phyloP scores from a whole-genome alignment of 805 yeast species.

The Ogataea degrootiae region DNA sequence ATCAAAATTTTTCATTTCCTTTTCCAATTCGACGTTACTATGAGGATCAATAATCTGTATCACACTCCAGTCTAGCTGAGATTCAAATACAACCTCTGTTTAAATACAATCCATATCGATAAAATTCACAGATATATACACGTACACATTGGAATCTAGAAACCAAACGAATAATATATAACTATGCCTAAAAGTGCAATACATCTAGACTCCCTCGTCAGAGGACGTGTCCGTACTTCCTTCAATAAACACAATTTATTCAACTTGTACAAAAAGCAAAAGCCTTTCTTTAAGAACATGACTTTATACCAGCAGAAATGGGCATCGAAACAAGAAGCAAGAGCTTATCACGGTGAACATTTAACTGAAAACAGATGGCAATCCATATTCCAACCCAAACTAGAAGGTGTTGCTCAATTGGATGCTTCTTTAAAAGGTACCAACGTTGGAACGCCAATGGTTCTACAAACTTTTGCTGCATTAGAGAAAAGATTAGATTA shows the following conservation, averaged over 20 bases:
- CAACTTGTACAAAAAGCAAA: slow-evolving; percentile 75
- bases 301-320: slow-evolving; percentile 91
- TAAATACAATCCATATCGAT: not conserved
- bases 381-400: slow-evolving; percentile 58
- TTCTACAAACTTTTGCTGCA: slow-evolving; percentile 82
- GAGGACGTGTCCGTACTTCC: slow-evolving; percentile 68
- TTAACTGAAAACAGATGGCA: slow-evolving; percentile 82
- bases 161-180: not conserved
- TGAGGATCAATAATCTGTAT: too few relatives aligned
- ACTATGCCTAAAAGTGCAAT: slow-evolving; percentile 28
- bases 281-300: slow-evolving; percentile 46
- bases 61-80: not conserved
- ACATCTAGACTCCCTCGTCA: slow-evolving; percentile 27
- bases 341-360: slow-evolving; percentile 95
- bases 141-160: not conserved
- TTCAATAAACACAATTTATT: slow-evolving; percentile 90
- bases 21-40: too few relatives aligned
- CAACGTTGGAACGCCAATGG: slow-evolving; percentile 67
- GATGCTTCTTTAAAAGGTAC: slow-evolving; percentile 72
- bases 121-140: not conserved
- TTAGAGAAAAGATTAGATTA: slow-evolving; percentile 86
- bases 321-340: slow-evolving; percentile 83
- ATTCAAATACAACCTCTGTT: not conserved
- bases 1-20: too few relatives aligned
- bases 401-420: slow-evolving; percentile 83